Evolutionary conservation across 345 rosid species (phyloP).

Genomic region (Cardamine chenopodiifolia): DNA sequence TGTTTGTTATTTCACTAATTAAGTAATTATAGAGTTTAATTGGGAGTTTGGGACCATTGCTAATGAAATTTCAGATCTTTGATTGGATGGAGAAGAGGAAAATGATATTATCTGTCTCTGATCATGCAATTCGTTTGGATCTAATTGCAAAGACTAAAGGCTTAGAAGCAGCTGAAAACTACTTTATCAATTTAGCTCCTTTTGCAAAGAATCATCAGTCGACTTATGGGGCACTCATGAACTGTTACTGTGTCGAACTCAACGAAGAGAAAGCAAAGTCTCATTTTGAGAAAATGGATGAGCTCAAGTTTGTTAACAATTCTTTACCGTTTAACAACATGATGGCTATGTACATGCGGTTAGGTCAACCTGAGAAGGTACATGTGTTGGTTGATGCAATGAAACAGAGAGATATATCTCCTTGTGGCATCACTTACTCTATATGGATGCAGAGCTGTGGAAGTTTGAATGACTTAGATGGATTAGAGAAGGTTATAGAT

Average conservation of each 20-base stretch:
- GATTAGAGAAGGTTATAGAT: slow-evolving; percentile 37
- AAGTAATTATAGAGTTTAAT: no score
- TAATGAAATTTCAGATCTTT: slow-evolving; percentile 45
- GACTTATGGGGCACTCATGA: slow-evolving; percentile 66
- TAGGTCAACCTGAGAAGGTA: slow-evolving; percentile 67
- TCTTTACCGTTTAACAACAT: slow-evolving; percentile 60
- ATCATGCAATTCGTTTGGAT: slow-evolving; percentile 62
- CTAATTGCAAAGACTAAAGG: slow-evolving; percentile 67
- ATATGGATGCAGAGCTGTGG: slow-evolving; percentile 73
- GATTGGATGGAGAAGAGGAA: slow-evolving; percentile 90
- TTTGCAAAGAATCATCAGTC: slow-evolving; percentile 41
- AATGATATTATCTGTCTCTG: slow-evolving; percentile 47
- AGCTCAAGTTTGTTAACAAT: slow-evolving; percentile 41
- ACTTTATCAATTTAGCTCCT: slow-evolving; percentile 51
- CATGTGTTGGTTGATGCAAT: slow-evolving; percentile 53
- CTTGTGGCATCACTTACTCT: slow-evolving; percentile 41
- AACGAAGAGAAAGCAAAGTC: slow-evolving; percentile 57
- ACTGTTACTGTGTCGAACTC: slow-evolving; percentile 61
- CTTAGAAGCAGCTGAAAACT: slow-evolving; percentile 60
- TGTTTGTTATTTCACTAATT: no score
- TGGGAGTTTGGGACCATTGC: slow-evolving; percentile 4
- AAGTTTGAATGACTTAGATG: slow-evolving; percentile 51
- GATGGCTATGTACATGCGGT: slow-evolving; percentile 59
- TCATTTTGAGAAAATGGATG: slow-evolving; percentile 63
- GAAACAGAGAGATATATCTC: slow-evolving; percentile 51